Evolutionary conservation across 2,329 filamentous ascomycete genomes (phyloP).

Genomic region (Chaetomiaceae sp.): DNA sequence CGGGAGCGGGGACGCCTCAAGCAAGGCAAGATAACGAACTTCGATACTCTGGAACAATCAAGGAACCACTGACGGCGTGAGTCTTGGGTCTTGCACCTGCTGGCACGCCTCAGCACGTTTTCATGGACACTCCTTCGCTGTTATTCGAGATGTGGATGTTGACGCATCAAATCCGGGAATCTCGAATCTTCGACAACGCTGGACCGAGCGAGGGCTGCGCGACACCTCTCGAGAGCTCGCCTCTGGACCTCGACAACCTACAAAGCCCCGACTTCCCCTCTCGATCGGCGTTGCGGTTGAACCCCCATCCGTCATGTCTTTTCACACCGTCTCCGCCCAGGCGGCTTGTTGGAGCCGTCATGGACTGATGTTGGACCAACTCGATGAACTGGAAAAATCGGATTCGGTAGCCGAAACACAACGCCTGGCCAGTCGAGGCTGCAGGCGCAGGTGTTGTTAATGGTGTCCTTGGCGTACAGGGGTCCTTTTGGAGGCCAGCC

Average conservation of each 20-base stretch:
- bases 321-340: not conserved
- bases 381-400: slow-evolving; percentile 23
- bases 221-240: not conserved
- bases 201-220: not conserved
- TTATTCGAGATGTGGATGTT: too few relatives aligned
- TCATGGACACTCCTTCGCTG: too few relatives aligned
- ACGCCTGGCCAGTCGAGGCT: slow-evolving; percentile 18
- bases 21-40: slow-evolving; percentile 21
- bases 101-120: slow-evolving; percentile 13
- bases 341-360: not conserved
- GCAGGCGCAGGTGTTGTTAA: slow-evolving; percentile 25
- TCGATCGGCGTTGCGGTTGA: not conserved
- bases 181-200: not conserved
- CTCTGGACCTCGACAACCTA: not conserved
- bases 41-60: slow-evolving; percentile 7
- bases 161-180: slow-evolving; percentile 8
- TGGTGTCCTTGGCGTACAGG: slow-evolving; percentile 30
- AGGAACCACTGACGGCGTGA: slow-evolving; percentile 19
- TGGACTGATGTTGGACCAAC: slow-evolving; percentile 10
- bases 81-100: slow-evolving; percentile 18
- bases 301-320: not conserved
- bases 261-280: not conserved
- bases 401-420: slow-evolving; percentile 22
- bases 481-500: slow-evolving; percentile 29
- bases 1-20: slow-evolving; percentile 17